Evolutionary conservation across 1,284 basidiomycete genomes (phyloP), one percentile per base, ranked within the genome.

Genomic region (Pulchroboletus neoregius): DNA sequence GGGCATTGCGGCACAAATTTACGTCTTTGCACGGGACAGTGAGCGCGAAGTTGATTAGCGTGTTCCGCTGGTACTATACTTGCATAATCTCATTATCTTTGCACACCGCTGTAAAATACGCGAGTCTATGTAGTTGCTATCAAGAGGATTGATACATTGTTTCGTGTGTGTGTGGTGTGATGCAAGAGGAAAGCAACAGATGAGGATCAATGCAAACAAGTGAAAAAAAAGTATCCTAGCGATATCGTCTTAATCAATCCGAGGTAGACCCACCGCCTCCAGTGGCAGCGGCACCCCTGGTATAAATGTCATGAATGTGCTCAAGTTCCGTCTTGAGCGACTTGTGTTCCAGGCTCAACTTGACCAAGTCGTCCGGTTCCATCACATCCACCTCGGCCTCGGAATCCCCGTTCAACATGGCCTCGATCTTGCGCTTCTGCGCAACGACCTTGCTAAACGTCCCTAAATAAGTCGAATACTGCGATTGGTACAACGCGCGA

Each of bases 381-480:
- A 82, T 63, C 45, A 82, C 48, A 30, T 79, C 79, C 16, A 66
- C 56, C 30, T 65, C 63, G 10, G 40, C 60, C 26, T 68, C 63
- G 3, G 63, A 65, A 26, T 68, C 63, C n/a, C 63, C 63, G 6
- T 68, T 67, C 30, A 68, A 12, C 7, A 68, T 55, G 3, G 66
- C 66, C 39, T 67, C 65, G 24, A 80, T 68, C 56, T 74, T 76
- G 35, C 63, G 61, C 54, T 74, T 74, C 60, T 82, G 74, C 10
- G 67, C 64, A 24, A 71, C 57, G 35, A 82, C 58, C 56, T 71
- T 68, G 37, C 71, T 63, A 50, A 76, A 77, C 15, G 70, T 62
- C 2, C 60, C 57, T 39, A 80, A 54, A 54, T 84, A 84, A 33
- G 72, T 67, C 13, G 65, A 43, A 52, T 81, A 86, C 23, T 70